Evolutionary conservation across 1,284 basidiomycete genomes (phyloP).

Genomic region (Ustilago esculenta): DNA sequence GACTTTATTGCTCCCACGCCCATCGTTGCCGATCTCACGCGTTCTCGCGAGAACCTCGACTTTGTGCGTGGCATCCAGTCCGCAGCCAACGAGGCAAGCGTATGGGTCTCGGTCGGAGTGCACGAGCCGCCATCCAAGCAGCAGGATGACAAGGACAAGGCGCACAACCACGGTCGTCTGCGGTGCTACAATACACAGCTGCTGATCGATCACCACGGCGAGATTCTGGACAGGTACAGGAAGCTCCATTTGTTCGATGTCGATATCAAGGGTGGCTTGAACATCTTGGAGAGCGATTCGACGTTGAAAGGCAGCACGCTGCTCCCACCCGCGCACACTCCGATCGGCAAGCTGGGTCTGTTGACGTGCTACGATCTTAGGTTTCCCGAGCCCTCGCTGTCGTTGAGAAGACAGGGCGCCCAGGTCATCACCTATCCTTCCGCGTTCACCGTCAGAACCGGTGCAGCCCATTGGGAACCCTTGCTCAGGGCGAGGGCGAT

Average conservation of each 20-base stretch:
- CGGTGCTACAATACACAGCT: conserved; percentile 70
- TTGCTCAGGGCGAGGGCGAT: conserved; percentile 67
- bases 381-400: conserved; percentile 70
- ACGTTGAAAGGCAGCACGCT: conserved; percentile 68
- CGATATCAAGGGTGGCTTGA: conserved; percentile 66
- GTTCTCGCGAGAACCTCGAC: conserved; percentile 48
- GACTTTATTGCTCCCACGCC: conserved; percentile 70
- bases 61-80: conserved; percentile 67
- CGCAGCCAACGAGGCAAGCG: conserved; percentile 66
- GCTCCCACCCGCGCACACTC: conserved; percentile 60
- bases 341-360: conserved; percentile 68
- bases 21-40: conserved; percentile 54
- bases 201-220: conserved; percentile 68
- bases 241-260: conserved; percentile 72
- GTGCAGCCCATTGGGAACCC: conserved; percentile 66
- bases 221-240: conserved; percentile 67
- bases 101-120: conserved; percentile 69
- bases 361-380: conserved; percentile 72
- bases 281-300: conserved; percentile 64
- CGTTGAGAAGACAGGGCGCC: conserved; percentile 69
- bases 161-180: conserved; percentile 41
- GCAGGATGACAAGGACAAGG: conserved; percentile 44
- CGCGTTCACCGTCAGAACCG: conserved; percentile 70
- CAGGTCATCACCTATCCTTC: conserved; percentile 70
- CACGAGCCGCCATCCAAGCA: conserved; percentile 68